Conservation (phyloP, 305 asterid genomes). For the Fraxinus platypoda region DNA sequence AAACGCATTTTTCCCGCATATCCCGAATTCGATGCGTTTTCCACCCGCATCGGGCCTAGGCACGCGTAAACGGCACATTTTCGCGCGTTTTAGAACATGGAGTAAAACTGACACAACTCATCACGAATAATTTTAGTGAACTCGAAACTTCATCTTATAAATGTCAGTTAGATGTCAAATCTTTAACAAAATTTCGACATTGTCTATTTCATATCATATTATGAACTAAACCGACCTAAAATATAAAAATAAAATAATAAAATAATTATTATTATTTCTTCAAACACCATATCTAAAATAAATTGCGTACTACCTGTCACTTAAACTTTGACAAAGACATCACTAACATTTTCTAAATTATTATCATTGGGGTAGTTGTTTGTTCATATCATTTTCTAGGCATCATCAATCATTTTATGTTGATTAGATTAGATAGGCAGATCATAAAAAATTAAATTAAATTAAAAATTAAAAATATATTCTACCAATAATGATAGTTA, state of each 20-base stretch:
- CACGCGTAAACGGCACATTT: too few relatives aligned
- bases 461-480: not conserved
- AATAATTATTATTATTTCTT: not conserved
- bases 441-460: not conserved
- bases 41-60: too few relatives aligned
- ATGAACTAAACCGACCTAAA: not conserved
- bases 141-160: not conserved
- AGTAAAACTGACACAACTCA: too few relatives aligned
- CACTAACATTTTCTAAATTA: not conserved
- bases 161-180: not conserved
- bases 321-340: too few relatives aligned
- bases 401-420: not conserved
- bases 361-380: not conserved
- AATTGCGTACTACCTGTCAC: not conserved
- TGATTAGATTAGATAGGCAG: not conserved
- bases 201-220: not conserved
- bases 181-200: not conserved
- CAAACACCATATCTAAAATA: not conserved
- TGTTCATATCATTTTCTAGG: not conserved
- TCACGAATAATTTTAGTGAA: not conserved
- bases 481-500: not conserved
- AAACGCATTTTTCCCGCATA: too few relatives aligned
- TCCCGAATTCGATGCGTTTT: too few relatives aligned
- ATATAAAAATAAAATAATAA: too few relatives aligned
- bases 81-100: too few relatives aligned